Evolutionary conservation across 192 early-diverging fungal genomes (phyloP), one percentile per base, ranked within the genome.

Genomic region (Coemansia sp.): DNA sequence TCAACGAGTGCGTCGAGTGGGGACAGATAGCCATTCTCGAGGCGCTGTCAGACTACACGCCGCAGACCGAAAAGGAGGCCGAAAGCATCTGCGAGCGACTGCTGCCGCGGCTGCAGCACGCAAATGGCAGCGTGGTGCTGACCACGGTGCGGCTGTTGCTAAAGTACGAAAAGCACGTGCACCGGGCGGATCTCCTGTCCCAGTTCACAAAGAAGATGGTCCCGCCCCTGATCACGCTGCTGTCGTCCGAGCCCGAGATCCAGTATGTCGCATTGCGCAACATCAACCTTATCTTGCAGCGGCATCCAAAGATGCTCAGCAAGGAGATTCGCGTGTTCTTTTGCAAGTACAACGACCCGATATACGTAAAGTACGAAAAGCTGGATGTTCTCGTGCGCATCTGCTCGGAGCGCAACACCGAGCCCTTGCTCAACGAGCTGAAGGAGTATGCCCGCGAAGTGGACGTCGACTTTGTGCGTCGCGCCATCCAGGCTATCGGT

Each of bases 1-100:
- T 99, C 47, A 99, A 99, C 79, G 97, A 98, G 77, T 98, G 96
- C 75, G 94, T 93, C 38, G 97, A 99, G 89, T 99, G 97, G 97
- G 96, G 97, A 45, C 96, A 98, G 71, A 95, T 97, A 59, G 90
- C 94, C 43, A 97, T 99, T 63, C 82, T 99, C 7, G 91, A 93
- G 59, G 89, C 93, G 1, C 73, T 97, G 45, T 87, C 87, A 17
- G 88, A 90, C 17, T 97, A 96, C 69, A 74, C 76, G 41, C 94
- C 94, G 36, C 54, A 76, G 40, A 90, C 91, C 61, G 82, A 83
- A 24, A 89, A 91, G 65, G 95, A 98, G 67, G 96, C 96, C 7
- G 90, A 89, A 67, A 89, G 85, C 60, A 89, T 98, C 59, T 91
- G 93, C 59, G 97, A 99, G 74, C 86, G 95, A 6, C 90, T 98